Evolutionary conservation across 176 grass and related monocot genomes (phyloP).

Genomic region (Rhynchospora breviuscula): DNA sequence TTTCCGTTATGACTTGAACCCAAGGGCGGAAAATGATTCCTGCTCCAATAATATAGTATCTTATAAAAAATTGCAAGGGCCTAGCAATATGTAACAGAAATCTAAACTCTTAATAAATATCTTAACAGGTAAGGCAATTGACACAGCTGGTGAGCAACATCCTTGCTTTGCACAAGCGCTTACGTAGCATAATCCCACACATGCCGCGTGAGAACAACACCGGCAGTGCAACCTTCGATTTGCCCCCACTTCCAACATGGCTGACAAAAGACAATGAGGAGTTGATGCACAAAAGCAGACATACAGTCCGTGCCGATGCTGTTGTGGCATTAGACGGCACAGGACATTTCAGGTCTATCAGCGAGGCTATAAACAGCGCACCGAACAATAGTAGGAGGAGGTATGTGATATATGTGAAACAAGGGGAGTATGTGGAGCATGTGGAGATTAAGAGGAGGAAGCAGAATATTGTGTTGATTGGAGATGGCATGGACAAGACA

Average conservation of each 20-base stretch:
- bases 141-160: slow-evolving; percentile 83
- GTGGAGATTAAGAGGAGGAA: slow-evolving; percentile 84
- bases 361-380: slow-evolving; percentile 56
- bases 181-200: slow-evolving; percentile 52
- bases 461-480: slow-evolving; percentile 67
- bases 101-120: neutral
- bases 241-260: slow-evolving; percentile 70
- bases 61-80: neutral
- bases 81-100: neutral
- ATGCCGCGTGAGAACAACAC: slow-evolving; percentile 29
- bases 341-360: slow-evolving; percentile 61
- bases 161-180: slow-evolving; percentile 59
- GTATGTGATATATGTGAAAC: slow-evolving; percentile 90
- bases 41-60: neutral
- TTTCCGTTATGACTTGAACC: neutral
- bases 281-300: slow-evolving; percentile 1
- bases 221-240: neutral
- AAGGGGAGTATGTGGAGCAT: slow-evolving; percentile 77
- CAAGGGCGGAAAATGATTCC: neutral
- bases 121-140: slow-evolving; percentile 34
- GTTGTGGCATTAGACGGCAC: slow-evolving; percentile 85
- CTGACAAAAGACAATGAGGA: slow-evolving; percentile 29
- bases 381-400: slow-evolving; percentile 45
- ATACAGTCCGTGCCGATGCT: slow-evolving; percentile 39
- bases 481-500: slow-evolving; percentile 71